Evolutionary conservation across 495 filamentous ascomycete species (phyloP).

Genomic region (Penicillium salamii): DNA sequence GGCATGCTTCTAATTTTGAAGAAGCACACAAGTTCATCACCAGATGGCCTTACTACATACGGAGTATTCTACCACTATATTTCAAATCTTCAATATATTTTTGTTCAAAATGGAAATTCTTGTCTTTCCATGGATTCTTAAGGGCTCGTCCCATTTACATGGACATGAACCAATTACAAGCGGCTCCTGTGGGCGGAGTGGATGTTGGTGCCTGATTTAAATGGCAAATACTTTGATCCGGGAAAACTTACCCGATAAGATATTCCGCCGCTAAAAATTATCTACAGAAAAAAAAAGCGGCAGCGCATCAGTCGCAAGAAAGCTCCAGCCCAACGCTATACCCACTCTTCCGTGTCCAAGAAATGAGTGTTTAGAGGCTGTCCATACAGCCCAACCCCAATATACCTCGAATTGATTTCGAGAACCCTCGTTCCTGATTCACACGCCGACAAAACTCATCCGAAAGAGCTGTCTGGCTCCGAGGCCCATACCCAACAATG

Average conservation of each 20-base stretch:
- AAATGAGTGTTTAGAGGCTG: constrained; percentile 38
- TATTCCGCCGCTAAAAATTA: constrained; percentile 36
- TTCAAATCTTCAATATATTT: too few relatives aligned
- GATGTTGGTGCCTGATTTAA: constrained; percentile 2
- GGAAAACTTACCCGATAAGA: constrained; percentile 16
- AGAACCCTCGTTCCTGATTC: constrained; percentile 11
- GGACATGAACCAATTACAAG: too few relatives aligned
- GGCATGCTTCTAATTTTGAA: too few relatives aligned
- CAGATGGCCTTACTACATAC: too few relatives aligned
- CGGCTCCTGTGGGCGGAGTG: too few relatives aligned
- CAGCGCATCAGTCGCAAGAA: constrained; percentile 18
- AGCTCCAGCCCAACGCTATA: constrained; percentile 20
- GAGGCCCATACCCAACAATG: constrained; percentile 50
- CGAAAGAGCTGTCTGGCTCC: constrained; percentile 18
- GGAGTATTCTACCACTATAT: too few relatives aligned
- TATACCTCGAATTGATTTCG: constrained; percentile 18
- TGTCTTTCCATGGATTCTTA: too few relatives aligned
- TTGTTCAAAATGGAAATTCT: too few relatives aligned
- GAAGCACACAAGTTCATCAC: too few relatives aligned
- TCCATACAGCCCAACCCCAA: constrained; percentile 25
- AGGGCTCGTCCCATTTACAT: too few relatives aligned
- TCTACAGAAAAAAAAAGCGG: constrained; percentile 30
- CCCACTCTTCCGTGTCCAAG: constrained; percentile 10
- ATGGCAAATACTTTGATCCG: constrained; percentile 3
- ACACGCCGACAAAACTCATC: constrained; percentile 6